Evolutionary conservation across 306 rosid species (phyloP).

Genomic region (Parietaria judaica): DNA sequence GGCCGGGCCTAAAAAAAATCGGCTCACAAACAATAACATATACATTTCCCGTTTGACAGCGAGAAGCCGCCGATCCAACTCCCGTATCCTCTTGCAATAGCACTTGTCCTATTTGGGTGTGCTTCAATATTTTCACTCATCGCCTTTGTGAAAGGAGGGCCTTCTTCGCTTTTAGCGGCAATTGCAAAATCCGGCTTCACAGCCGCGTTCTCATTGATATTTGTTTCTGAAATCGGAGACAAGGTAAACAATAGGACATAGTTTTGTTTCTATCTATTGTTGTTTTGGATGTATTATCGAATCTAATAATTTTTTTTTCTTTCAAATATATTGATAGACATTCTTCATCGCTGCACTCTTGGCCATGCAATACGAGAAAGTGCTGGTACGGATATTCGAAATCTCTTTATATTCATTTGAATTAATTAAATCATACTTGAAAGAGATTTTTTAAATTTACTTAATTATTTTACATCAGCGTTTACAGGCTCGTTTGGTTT

Average conservation of each 20-base stretch:
- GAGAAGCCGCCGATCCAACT: conserved; percentile 51
- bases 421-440: not conserved
- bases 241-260: conserved; percentile 42
- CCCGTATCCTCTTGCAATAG: conserved; percentile 65
- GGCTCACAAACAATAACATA: too few species aligned
- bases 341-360: conserved; percentile 97
- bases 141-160: conserved; percentile 83
- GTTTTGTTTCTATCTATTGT: not conserved
- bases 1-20: too few species aligned
- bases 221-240: conserved; percentile 98
- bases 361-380: conserved; percentile 95
- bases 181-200: conserved; percentile 90
- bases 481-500: too few species aligned
- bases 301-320: conserved; percentile 17
- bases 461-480: not conserved
- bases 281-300: not conserved
- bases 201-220: conserved; percentile 90
- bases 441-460: too few species aligned
- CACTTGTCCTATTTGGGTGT: conserved; percentile 69
- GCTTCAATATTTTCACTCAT: conserved; percentile 65
- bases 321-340: conserved; percentile 49
- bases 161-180: conserved; percentile 64
- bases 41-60: conserved; percentile 45
- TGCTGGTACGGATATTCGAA: conserved; percentile 48
- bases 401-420: not conserved